A percentile compares a stretch with the other conserved stretches of the same genome.
Conservation (phyloP, 495 filamentous ascomycete species). For the Chaetomium fimeti region DNA sequence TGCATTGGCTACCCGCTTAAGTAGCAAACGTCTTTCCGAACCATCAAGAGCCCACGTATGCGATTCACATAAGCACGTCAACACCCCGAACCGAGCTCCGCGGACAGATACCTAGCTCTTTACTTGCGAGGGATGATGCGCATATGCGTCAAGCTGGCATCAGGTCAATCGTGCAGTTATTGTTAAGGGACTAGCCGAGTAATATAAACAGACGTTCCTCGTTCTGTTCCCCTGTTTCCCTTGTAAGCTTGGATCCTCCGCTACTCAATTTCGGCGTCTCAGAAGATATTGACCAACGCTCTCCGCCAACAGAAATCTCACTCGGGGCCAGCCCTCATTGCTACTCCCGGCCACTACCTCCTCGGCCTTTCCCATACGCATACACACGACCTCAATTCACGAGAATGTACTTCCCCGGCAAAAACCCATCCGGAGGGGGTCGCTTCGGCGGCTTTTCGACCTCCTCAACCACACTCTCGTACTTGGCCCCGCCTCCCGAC, state of each 20-base stretch:
- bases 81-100: too few relatives aligned
- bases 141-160: too few relatives aligned
- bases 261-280: neutral
- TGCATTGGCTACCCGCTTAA: too few relatives aligned
- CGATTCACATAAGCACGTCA: neutral
- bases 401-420: slow-evolving; percentile 9
- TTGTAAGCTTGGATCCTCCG: neutral
- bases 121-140: too few relatives aligned
- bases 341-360: neutral
- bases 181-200: too few relatives aligned
- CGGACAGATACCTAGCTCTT: too few relatives aligned
- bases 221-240: too few relatives aligned
- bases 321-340: neutral
- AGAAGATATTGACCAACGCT: neutral
- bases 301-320: too few relatives aligned
- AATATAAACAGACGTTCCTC: too few relatives aligned
- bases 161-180: too few relatives aligned
- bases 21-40: neutral
- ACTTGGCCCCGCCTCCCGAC: slow-evolving; percentile 81
- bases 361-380: neutral
- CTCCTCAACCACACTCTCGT: slow-evolving; percentile 63
- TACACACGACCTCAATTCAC: neutral
- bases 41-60: too few relatives aligned
- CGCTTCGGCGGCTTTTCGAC: slow-evolving; percentile 43
- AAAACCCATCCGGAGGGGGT: neutral